A percentile compares a stretch with the other conserved stretches of the same genome.
Evolutionary conservation across 495 filamentous ascomycete species (phyloP).

Genomic region (Tetracladium marchalianum): DNA sequence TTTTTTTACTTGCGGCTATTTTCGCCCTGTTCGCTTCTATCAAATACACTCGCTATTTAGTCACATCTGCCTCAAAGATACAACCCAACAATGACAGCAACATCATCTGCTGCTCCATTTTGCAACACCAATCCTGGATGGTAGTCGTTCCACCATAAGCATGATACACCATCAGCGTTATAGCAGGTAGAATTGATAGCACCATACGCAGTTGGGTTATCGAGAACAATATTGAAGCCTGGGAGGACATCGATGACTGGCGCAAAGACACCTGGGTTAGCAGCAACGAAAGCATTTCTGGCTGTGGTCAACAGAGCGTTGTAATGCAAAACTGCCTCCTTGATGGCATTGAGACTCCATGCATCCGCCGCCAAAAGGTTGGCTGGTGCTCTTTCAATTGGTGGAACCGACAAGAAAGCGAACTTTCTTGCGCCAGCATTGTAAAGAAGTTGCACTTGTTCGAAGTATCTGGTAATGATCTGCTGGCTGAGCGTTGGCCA

Average conservation of each 20-base stretch:
- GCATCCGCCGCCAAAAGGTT: slow-evolving; percentile 15
- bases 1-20: no score
- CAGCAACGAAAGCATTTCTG: background rate
- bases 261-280: slow-evolving; percentile 1
- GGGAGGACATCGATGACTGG: slow-evolving; percentile 23
- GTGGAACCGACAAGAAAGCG: slow-evolving; percentile 42
- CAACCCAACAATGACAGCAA: background rate
- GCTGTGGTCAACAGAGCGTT: slow-evolving; percentile 3
- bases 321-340: background rate
- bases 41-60: no score
- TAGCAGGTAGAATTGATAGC: slow-evolving; percentile 32
- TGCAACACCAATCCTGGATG: slow-evolving; percentile 16
- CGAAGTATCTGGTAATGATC: slow-evolving; percentile 28
- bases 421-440: slow-evolving; percentile 34
- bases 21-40: no score
- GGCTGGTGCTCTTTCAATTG: slow-evolving; percentile 33
- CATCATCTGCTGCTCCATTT: slow-evolving; percentile 4
- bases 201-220: slow-evolving; percentile 32
- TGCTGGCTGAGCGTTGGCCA: slow-evolving; percentile 17
- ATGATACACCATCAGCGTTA: slow-evolving; percentile 29
- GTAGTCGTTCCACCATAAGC: slow-evolving; percentile 15
- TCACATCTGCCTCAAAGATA: no score
- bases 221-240: slow-evolving; percentile 29
- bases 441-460: slow-evolving; percentile 29
- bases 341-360: no score